Evolutionary conservation across 257 asterid genomes (phyloP).

Genomic region (Salvia miltiorrhiza): DNA sequence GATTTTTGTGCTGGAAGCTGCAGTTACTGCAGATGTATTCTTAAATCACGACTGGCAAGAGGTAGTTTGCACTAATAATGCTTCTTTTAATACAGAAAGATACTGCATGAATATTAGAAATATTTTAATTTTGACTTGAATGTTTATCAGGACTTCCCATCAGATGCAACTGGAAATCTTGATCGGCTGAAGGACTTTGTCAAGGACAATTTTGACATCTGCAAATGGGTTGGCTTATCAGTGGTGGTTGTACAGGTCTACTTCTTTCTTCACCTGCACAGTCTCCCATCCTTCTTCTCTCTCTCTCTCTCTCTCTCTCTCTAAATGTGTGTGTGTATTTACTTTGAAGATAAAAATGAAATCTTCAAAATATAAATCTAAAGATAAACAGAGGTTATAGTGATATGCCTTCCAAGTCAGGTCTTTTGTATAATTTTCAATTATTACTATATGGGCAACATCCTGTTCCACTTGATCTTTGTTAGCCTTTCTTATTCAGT

Average conservation of each 20-base stretch:
- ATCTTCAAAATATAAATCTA: background rate
- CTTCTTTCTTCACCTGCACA: constrained; percentile 8
- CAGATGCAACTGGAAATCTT: constrained; percentile 73
- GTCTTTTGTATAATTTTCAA: background rate
- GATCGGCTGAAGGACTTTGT: constrained; percentile 61
- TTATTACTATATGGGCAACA: background rate
- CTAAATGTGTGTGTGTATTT: background rate
- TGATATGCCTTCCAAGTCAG: background rate
- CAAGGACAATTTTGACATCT: constrained; percentile 64
- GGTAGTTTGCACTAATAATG: constrained; percentile 37
- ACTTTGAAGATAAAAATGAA: background rate
- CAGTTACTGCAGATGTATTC: constrained; percentile 68
- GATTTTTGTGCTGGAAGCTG: constrained; percentile 75
- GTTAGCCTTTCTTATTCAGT: constrained; percentile 10
- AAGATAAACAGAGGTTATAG: background rate
- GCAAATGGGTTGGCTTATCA: constrained; percentile 77
- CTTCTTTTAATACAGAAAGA: background rate
- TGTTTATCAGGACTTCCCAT: constrained; percentile 74
- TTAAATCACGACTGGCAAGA: constrained; percentile 81
- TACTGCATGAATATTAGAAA: constrained; percentile 4
- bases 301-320: background rate
- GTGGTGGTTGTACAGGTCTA: constrained; percentile 78
- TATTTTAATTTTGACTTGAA: background rate
- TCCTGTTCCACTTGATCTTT: background rate
- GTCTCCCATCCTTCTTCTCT: background rate